phyloP scores from a whole-genome alignment of 2,329 filamentous ascomycete species.

The Gnomoniopsis smithogilvyi region DNA sequence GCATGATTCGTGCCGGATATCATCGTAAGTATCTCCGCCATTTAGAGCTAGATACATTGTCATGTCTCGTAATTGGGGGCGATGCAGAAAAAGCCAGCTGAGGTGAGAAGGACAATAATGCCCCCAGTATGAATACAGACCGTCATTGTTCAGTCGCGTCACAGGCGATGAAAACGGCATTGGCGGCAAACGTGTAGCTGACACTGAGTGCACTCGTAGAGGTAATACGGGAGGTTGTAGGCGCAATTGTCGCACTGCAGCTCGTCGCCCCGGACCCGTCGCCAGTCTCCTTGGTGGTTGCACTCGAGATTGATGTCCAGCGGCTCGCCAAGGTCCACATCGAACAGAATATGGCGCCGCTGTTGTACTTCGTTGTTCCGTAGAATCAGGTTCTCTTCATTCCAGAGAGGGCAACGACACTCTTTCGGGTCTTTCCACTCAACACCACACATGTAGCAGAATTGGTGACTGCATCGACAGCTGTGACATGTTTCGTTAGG shows the following conservation, averaged over 20 bases:
- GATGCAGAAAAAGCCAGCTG: too few relatives aligned
- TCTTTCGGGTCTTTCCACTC: conserved; percentile 41
- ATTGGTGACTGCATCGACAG: conserved; percentile 42
- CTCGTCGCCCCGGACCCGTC: not conserved
- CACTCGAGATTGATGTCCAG: not conserved
- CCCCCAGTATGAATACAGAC: not conserved
- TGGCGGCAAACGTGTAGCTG: not conserved
- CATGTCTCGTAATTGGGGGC: too few relatives aligned
- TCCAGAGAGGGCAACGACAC: conserved; percentile 20
- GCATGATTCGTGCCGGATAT: too few relatives aligned
- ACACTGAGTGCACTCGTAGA: not conserved
- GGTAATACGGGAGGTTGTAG: not conserved
- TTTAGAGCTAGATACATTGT: too few relatives aligned
- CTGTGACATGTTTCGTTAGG: conserved; percentile 25
- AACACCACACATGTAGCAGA: conserved; percentile 45
- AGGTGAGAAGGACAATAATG: too few relatives aligned
- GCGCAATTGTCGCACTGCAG: not conserved
- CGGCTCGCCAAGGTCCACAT: not conserved
- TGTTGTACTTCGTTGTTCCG: not conserved
- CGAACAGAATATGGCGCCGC: too few relatives aligned
- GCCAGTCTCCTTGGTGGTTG: not conserved
- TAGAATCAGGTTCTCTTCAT: not conserved
- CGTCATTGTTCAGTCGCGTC: not conserved
- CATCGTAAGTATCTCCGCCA: too few relatives aligned
- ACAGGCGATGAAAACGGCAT: not conserved